Percentiles rank a stretch among this genome's conserved stretches.
Conservation (phyloP, 2,329 filamentous ascomycete genomes). For the Colletotrichum neosansevieriae region DNA sequence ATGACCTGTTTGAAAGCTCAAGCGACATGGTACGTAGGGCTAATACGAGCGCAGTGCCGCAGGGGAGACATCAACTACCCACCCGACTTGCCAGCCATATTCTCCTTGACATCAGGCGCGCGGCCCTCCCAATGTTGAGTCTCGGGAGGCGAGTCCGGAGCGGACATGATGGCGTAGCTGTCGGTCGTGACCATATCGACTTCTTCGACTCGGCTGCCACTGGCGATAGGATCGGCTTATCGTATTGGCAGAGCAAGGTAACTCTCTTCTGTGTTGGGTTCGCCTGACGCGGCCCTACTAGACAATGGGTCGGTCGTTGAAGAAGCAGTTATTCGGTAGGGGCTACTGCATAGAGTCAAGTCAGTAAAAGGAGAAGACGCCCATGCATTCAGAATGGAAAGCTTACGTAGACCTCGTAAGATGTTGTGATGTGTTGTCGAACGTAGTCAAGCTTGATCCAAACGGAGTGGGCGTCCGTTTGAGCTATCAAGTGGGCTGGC, state of each 20-base stretch:
- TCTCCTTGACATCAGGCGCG: conserved; percentile 21
- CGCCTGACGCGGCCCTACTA: background rate
- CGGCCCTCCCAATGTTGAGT: conserved; percentile 34
- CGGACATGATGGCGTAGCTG: conserved; percentile 19
- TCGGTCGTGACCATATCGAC: conserved; percentile 8
- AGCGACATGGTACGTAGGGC: background rate
- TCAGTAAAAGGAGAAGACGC: no score
- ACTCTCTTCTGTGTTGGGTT: background rate
- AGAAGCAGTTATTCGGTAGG: background rate
- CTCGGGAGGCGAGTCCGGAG: conserved; percentile 21
- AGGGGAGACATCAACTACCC: background rate
- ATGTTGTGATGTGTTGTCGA: background rate
- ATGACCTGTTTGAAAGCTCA: background rate
- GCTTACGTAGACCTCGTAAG: no score
- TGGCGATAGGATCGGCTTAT: background rate
- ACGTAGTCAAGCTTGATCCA: background rate
- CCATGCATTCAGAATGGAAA: no score
- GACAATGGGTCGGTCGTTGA: background rate
- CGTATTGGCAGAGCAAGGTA: background rate
- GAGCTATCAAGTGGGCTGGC: background rate
- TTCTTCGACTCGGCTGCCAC: background rate
- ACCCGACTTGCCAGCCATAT: conserved; percentile 36
- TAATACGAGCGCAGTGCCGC: background rate
- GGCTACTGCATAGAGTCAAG: background rate
- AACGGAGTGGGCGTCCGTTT: conserved; percentile 9